phyloP scores from a whole-genome alignment of 768 basidiomycete genomes.

The Fistulinella prunicolor region DNA sequence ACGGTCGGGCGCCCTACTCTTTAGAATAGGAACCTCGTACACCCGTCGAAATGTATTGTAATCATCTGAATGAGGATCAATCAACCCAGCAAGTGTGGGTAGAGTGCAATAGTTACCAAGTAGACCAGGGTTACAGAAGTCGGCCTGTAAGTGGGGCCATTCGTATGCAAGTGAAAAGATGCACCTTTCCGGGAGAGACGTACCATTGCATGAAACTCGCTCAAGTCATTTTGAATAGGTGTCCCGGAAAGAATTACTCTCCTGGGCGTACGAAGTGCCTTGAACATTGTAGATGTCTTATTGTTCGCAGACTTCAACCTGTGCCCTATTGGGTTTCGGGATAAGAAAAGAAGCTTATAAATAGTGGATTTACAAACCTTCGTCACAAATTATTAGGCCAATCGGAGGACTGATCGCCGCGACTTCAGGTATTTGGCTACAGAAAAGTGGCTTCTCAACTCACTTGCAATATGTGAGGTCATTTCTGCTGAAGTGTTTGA shows the following conservation, averaged over 20 bases:
- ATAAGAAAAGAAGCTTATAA: neutral
- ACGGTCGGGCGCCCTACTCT: constrained; percentile 77
- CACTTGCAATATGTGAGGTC: constrained; percentile 66
- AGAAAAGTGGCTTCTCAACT: constrained; percentile 18
- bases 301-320: constrained; percentile 88
- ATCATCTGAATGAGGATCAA: constrained; percentile 49
- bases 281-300: constrained; percentile 88
- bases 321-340: constrained; percentile 56
- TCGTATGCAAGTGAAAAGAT: neutral
- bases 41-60: constrained; percentile 73
- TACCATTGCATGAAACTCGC: constrained; percentile 97
- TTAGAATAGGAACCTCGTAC: constrained; percentile 86
- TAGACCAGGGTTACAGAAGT: constrained; percentile 93
- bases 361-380: constrained; percentile 49
- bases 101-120: constrained; percentile 49
- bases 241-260: constrained; percentile 93
- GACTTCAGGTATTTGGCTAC: neutral
- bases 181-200: constrained; percentile 14
- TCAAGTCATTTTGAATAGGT: constrained; percentile 93
- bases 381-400: constrained; percentile 92
- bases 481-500: constrained; percentile 34
- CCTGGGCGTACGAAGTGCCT: constrained; percentile 66
- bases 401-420: constrained; percentile 68
- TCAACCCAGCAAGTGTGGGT: neutral
- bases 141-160: constrained; percentile 48